Conservation (phyloP, 2,329 filamentous ascomycete species). For the Colletotrichum karsti region DNA sequence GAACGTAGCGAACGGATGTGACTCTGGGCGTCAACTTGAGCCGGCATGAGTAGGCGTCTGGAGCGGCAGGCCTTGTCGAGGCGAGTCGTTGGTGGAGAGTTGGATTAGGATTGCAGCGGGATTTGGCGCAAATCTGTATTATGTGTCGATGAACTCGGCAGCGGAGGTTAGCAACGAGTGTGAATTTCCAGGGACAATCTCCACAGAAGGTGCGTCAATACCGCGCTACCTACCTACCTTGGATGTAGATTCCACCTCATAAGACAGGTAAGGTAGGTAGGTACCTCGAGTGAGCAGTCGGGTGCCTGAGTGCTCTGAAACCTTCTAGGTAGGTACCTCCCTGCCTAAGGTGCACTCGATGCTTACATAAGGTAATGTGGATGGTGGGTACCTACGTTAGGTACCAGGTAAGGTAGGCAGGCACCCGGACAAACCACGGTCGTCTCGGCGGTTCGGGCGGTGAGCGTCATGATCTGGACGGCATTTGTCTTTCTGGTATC, state of each 20-base stretch:
- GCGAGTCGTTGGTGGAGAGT: not conserved
- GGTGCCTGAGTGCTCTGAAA: not conserved
- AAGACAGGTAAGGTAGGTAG: not conserved
- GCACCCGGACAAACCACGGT: not conserved
- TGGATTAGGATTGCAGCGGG: not conserved
- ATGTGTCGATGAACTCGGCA: constrained; percentile 6
- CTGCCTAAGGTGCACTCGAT: not conserved
- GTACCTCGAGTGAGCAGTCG: too few species aligned
- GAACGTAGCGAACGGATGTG: constrained; percentile 44
- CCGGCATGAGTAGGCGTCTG: constrained; percentile 46
- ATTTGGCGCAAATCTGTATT: constrained; percentile 9
- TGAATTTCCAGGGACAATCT: not conserved
- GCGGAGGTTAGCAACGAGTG: not conserved
- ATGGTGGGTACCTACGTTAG: not conserved
- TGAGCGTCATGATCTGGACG: constrained; percentile 1
- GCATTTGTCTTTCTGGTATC: too few species aligned
- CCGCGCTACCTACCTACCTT: not conserved
- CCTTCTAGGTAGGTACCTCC: not conserved
- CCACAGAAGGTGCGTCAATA: not conserved
- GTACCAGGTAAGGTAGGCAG: not conserved
- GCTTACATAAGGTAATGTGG: not conserved
- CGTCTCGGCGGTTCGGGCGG: not conserved
- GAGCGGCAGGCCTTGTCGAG: constrained; percentile 8
- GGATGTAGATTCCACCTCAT: too few species aligned
- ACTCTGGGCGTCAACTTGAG: constrained; percentile 43